Evolutionary conservation across 495 filamentous ascomycete species (phyloP).

Genomic region (Aspergillus conjunctus): DNA sequence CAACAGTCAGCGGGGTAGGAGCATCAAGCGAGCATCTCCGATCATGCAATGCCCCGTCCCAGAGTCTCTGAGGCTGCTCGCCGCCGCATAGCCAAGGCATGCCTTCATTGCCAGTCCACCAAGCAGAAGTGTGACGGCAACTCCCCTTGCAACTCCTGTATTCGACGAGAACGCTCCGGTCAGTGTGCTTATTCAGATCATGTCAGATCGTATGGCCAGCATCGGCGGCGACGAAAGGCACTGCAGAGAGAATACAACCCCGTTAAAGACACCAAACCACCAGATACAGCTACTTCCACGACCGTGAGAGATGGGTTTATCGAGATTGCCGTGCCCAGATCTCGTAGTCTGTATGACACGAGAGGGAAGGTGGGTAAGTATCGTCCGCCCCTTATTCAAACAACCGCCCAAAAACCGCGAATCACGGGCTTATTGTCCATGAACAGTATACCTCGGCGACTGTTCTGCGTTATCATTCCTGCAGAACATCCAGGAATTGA

Average conservation of each 20-base stretch:
- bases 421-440: too few relatives aligned
- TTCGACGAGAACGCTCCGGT: not conserved
- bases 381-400: not conserved
- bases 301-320: not conserved
- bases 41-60: not conserved
- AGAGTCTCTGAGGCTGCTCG: not conserved
- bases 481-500: slow-evolving; percentile 8
- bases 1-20: not conserved
- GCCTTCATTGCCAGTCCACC: not conserved
- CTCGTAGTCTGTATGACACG: not conserved
- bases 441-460: slow-evolving; percentile 5
- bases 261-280: not conserved
- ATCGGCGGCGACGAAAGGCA: not conserved
- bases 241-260: too few relatives aligned
- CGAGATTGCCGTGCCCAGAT: not conserved
- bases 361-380: not conserved
- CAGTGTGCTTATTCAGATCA: slow-evolving; percentile 2
- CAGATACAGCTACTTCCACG: not conserved
- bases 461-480: slow-evolving; percentile 5
- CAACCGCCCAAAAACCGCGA: too few relatives aligned
- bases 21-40: not conserved
- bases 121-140: not conserved
- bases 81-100: not conserved
- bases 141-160: not conserved
- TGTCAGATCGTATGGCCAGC: slow-evolving; percentile 4